These are phyloP conservation scores for Kokia cookei DNA, from an alignment of 441 rosid genomes.

Conservation along the genomic window DNA sequence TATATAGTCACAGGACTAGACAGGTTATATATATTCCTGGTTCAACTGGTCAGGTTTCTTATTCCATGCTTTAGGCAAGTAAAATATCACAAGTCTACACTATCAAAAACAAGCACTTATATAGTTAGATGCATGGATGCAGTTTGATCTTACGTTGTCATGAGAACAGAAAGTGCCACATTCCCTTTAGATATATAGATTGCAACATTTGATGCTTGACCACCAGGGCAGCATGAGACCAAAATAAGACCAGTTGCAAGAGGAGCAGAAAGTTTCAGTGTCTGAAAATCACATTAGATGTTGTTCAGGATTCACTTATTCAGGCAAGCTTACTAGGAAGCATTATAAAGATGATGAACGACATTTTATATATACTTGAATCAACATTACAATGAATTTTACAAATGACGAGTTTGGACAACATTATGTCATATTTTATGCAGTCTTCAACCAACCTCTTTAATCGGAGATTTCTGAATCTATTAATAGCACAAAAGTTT, in stretches of 20 bases:
- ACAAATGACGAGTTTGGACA: not conserved
- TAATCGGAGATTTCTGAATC: not conserved
- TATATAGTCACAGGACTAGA: not conserved
- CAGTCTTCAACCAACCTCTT: not conserved
- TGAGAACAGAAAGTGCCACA: conserved; percentile 93
- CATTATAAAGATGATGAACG: not conserved
- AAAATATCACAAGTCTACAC: not conserved
- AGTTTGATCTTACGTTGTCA: conserved; percentile 70
- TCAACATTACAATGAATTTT: not conserved
- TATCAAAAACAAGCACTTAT: not conserved
- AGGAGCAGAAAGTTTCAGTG: conserved; percentile 82
- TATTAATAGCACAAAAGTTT: not conserved
- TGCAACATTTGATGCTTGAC: conserved; percentile 95
- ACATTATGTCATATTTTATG: not conserved
- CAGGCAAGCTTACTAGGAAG: not conserved
- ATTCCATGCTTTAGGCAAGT: not conserved
- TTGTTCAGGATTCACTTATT: conserved; percentile 9
- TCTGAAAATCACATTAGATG: conserved; percentile 32
- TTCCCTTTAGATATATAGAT: conserved; percentile 91
- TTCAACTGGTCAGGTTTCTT: not conserved
- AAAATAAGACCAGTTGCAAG: conserved; percentile 95
- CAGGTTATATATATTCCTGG: not conserved
- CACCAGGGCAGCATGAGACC: conserved; percentile 97
- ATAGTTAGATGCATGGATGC: not conserved
- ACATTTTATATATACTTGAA: not conserved